These are phyloP conservation scores for Myxozyma neotropica DNA, from an alignment of 805 yeast species.

Conservation along the genomic window DNA sequence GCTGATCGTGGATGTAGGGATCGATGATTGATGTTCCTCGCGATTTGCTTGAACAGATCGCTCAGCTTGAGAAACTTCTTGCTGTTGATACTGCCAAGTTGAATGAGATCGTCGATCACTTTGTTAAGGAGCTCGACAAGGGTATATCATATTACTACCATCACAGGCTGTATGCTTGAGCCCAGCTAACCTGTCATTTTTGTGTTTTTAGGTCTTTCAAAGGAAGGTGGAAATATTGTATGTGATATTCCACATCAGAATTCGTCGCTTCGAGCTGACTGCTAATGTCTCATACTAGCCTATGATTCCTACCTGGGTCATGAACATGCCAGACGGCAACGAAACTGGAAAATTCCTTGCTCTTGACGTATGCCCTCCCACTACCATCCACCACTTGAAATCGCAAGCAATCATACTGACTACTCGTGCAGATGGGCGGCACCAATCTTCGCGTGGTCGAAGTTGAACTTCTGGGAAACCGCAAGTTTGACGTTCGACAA, in stretches of 20 bases:
- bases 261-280: background rate
- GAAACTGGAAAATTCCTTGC: constrained; percentile 91
- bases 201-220: constrained; percentile 29
- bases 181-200: background rate
- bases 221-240: constrained; percentile 40
- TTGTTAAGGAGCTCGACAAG: constrained; percentile 74
- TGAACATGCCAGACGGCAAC: constrained; percentile 88
- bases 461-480: constrained; percentile 79
- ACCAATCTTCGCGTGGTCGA: constrained; percentile 92
- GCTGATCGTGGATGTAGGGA: constrained; percentile 44
- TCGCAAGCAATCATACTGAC: too few species aligned
- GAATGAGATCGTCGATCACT: constrained; percentile 69
- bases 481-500: constrained; percentile 82
- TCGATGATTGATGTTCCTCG: constrained; percentile 69
- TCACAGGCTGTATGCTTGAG: background rate
- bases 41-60: constrained; percentile 59
- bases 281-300: constrained; percentile 49
- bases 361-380: constrained; percentile 59
- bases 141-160: constrained; percentile 66
- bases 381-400: too few species aligned
- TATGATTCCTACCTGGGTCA: constrained; percentile 97
- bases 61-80: constrained; percentile 61
- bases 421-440: constrained; percentile 85
- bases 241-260: background rate
- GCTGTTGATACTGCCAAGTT: constrained; percentile 63